Percentiles rank a stretch among this genome's conserved stretches.
These are phyloP conservation scores for Lepiota venenata DNA, from an alignment of 768 basidiomycete species.

Conservation along the genomic window DNA sequence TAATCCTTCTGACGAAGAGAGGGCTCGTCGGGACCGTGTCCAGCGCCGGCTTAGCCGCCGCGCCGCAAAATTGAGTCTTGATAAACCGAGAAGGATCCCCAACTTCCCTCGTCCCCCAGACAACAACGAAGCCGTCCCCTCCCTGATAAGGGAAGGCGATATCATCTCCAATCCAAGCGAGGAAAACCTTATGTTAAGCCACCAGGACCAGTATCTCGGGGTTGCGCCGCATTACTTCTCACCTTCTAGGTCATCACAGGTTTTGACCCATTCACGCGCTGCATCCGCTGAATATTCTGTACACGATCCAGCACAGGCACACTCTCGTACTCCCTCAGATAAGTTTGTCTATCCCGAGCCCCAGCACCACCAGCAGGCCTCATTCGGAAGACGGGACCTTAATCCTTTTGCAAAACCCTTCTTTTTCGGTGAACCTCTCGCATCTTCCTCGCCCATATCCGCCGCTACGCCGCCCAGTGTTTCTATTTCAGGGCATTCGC, in stretches of 20 bases:
- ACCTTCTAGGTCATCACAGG: slow-evolving; percentile 28
- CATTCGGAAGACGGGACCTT: slow-evolving; percentile 35
- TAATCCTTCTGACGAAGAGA: slow-evolving; percentile 88
- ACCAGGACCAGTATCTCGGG: slow-evolving; percentile 11
- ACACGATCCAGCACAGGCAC: slow-evolving; percentile 60
- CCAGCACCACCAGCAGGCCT: slow-evolving; percentile 20
- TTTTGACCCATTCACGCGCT: slow-evolving; percentile 63
- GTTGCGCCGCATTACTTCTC: slow-evolving; percentile 10
- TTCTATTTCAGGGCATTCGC: slow-evolving; percentile 33
- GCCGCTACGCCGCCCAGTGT: slow-evolving; percentile 24
- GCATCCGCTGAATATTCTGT: slow-evolving; percentile 58
- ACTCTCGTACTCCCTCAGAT: slow-evolving; percentile 55
- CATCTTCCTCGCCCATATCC: slow-evolving; percentile 18
- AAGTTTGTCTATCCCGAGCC: slow-evolving; percentile 20
- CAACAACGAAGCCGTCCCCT: slow-evolving; percentile 38
- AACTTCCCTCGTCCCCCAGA: slow-evolving; percentile 79
- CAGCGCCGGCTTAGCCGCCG: slow-evolving; percentile 59
- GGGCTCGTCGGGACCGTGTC: slow-evolving; percentile 63
- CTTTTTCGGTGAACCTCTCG: slow-evolving; percentile 57
- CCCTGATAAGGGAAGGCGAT: slow-evolving; percentile 51
- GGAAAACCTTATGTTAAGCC: slow-evolving; percentile 44
- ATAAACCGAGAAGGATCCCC: slow-evolving; percentile 70
- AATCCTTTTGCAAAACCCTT: slow-evolving; percentile 87
- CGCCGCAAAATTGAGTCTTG: slow-evolving; percentile 32
- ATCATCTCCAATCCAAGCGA: slow-evolving; percentile 87